These are phyloP conservation scores for Echites panduratus DNA, from an alignment of 257 asterid species.

Conservation along the genomic window DNA sequence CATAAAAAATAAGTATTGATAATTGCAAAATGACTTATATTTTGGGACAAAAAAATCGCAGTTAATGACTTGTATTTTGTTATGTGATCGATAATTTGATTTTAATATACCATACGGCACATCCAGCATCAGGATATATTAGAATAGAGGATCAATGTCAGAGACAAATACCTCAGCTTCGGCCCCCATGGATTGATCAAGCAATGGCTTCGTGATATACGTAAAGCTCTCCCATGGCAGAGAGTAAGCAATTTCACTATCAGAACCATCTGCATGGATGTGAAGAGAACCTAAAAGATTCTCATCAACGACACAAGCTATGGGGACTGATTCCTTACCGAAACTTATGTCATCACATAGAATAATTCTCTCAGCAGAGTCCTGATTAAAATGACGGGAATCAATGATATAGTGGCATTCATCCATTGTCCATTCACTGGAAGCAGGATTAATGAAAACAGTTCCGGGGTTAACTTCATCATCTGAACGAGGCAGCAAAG, in stretches of 20 bases:
- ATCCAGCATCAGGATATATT: not conserved
- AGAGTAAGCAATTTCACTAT: constrained; percentile 59
- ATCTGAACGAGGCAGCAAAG: constrained; percentile 39
- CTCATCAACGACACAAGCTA: constrained; percentile 93
- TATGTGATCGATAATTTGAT: too few relatives aligned
- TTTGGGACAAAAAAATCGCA: too few relatives aligned
- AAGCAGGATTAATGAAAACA: constrained; percentile 25
- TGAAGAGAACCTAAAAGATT: constrained; percentile 62
- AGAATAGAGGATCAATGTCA: not conserved
- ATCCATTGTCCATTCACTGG: constrained; percentile 77
- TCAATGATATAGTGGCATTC: constrained; percentile 85
- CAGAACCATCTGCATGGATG: constrained; percentile 63
- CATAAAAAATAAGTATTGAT: too few relatives aligned
- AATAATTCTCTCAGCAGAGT: constrained; percentile 70
- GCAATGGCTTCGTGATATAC: constrained; percentile 66
- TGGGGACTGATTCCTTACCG: constrained; percentile 78
- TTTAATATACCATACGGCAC: not conserved
- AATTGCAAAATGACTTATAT: too few relatives aligned
- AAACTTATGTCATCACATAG: constrained; percentile 93
- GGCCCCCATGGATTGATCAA: constrained; percentile 54
- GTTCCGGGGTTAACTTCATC: constrained; percentile 26
- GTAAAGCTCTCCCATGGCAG: constrained; percentile 98
- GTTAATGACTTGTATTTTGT: too few relatives aligned
- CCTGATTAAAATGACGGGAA: constrained; percentile 71
- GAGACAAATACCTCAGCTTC: constrained; percentile 58